Evolutionary conservation across 1,284 basidiomycete genomes (phyloP).

Genomic region (Cutaneotrichosporon dermatis): DNA sequence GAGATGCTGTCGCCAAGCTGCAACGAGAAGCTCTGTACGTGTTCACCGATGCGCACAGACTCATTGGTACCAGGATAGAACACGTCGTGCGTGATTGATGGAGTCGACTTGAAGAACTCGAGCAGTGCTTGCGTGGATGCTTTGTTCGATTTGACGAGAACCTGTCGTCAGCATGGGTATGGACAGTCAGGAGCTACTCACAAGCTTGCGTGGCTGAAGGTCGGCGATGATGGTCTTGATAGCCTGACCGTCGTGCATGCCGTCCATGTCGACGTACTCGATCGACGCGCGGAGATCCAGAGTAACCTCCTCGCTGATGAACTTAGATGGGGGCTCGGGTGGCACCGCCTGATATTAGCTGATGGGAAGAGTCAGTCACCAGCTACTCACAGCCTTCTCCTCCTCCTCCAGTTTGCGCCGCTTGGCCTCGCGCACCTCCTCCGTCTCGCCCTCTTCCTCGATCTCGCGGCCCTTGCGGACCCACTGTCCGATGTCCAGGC

Average conservation of each 20-base stretch:
- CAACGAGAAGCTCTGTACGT: conserved; percentile 90
- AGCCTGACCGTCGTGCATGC: conserved; percentile 90
- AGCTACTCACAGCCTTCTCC: conserved; percentile 62
- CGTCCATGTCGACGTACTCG: conserved; percentile 91
- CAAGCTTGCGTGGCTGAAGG: conserved; percentile 92
- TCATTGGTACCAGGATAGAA: conserved; percentile 71
- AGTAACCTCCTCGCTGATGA: conserved; percentile 66
- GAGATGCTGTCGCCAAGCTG: conserved; percentile 85
- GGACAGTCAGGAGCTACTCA: conserved; percentile 32
- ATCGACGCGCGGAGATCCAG: conserved; percentile 78
- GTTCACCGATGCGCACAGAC: conserved; percentile 83
- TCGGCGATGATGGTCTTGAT: conserved; percentile 95
- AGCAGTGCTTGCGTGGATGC: conserved; percentile 67
- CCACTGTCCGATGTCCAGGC: conserved; percentile 90
- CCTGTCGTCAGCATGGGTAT: conserved; percentile 47
- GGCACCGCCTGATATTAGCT: conserved; percentile 57
- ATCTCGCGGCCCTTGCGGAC: conserved; percentile 78
- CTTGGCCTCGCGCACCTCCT: conserved; percentile 70
- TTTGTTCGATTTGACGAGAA: conserved; percentile 73
- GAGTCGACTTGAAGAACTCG: conserved; percentile 71
- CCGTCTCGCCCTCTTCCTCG: conserved; percentile 78
- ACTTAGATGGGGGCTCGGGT: conserved; percentile 87
- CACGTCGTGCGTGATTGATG: conserved; percentile 85
- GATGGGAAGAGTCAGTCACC: background rate
- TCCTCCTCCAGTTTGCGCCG: conserved; percentile 68